Percentiles rank a stretch among this genome's conserved stretches.
These are phyloP conservation scores for Phytomonas francai DNA, from an alignment of 208 protist species.

Conservation along the genomic window DNA sequence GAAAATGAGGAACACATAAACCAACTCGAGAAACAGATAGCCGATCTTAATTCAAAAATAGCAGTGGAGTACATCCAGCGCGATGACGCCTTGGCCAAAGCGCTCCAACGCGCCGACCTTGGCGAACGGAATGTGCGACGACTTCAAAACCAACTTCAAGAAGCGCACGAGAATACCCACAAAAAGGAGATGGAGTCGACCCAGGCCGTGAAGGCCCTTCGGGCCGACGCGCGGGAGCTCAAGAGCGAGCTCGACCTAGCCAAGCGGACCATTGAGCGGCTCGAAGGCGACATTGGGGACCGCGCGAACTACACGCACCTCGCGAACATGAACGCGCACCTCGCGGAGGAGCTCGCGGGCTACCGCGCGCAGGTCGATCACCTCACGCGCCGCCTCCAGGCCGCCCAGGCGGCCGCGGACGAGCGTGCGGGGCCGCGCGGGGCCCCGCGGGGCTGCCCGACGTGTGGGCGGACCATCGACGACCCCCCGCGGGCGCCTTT, in stretches of 20 bases:
- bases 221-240: conserved; percentile 45
- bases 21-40: conserved; percentile 33
- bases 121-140: conserved; percentile 42
- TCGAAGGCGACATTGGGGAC: conserved; percentile 71
- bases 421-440: not conserved
- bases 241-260: conserved; percentile 58
- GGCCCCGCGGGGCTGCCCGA: not conserved
- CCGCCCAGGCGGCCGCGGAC: conserved; percentile 25
- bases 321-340: conserved; percentile 64
- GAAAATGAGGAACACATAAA: conserved; percentile 35
- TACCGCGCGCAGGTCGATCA: conserved; percentile 34
- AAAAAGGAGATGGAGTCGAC: conserved; percentile 15
- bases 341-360: conserved; percentile 47
- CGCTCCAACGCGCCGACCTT: conserved; percentile 35
- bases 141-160: conserved; percentile 34
- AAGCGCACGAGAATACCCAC: conserved; percentile 19
- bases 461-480: no score
- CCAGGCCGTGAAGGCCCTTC: conserved; percentile 38
- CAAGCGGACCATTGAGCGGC: conserved; percentile 80
- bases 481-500: no score
- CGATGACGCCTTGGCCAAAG: conserved; percentile 19
- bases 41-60: conserved; percentile 22
- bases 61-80: conserved; percentile 22
- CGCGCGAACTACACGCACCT: conserved; percentile 60
- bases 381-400: conserved; percentile 67